These are phyloP conservation scores for Pelargonium cotyledonis DNA, from an alignment of 441 rosid species.

Conservation along the genomic window DNA sequence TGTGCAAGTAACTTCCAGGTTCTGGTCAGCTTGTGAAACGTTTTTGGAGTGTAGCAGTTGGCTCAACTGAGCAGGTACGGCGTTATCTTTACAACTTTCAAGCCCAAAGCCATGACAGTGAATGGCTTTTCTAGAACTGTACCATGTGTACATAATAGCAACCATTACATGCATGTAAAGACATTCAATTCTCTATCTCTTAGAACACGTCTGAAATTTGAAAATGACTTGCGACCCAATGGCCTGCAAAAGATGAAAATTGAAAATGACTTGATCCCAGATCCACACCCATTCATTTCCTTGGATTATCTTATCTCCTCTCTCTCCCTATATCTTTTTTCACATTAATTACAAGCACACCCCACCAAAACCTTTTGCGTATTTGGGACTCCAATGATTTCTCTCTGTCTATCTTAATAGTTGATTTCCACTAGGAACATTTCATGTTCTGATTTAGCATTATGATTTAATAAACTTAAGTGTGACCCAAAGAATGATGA, in stretches of 20 bases:
- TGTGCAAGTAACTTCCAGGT: neutral
- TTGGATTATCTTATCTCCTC: neutral
- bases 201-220: neutral
- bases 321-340: neutral
- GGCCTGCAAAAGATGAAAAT: too few relatives aligned
- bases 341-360: constrained; percentile 1
- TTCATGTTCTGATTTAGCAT: neutral
- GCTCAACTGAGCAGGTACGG: constrained; percentile 5
- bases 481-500: neutral
- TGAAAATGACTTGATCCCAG: neutral
- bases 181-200: neutral
- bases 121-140: constrained; percentile 1
- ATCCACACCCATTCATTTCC: neutral
- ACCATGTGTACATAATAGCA: neutral
- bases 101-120: constrained; percentile 6
- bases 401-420: neutral
- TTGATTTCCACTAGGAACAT: neutral
- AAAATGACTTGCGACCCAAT: neutral
- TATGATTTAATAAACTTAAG: neutral
- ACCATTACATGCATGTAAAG: neutral
- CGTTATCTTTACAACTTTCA: neutral
- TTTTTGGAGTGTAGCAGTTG: constrained; percentile 2
- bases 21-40: neutral
- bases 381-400: neutral
- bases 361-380: constrained; percentile 2